Evolutionary conservation across 768 basidiomycete species (phyloP).

Genomic region (Tulasnella sp.): DNA sequence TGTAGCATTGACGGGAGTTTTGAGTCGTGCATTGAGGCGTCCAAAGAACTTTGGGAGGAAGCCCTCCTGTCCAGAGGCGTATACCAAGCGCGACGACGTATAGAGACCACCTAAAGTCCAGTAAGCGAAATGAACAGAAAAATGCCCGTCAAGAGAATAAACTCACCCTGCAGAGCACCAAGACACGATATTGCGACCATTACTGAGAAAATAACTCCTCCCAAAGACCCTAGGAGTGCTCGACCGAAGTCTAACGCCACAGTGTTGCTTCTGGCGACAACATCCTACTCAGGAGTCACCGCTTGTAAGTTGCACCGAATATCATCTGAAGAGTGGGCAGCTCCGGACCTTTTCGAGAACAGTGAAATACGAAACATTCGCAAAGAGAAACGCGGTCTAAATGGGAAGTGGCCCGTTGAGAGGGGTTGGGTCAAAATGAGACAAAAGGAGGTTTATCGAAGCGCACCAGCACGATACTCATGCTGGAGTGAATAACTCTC

Average conservation of each 20-base stretch:
- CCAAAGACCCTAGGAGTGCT: conserved; percentile 72
- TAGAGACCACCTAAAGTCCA: conserved; percentile 53
- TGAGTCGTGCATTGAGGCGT: conserved; percentile 54
- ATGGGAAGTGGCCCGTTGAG: background rate
- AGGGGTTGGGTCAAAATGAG: background rate
- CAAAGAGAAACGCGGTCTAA: conserved; percentile 63
- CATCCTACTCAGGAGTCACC: conserved; percentile 17
- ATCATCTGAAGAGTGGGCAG: background rate
- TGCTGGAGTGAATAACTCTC: conserved; percentile 79
- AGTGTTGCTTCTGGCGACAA: conserved; percentile 70
- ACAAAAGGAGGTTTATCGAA: background rate
- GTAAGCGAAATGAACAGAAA: background rate
- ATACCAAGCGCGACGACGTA: conserved; percentile 75
- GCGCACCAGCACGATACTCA: conserved; percentile 66
- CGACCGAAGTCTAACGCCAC: conserved; percentile 89
- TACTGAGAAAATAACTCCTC: conserved; percentile 75
- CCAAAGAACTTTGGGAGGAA: conserved; percentile 82
- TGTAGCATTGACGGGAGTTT: conserved; percentile 84
- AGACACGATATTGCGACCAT: conserved; percentile 94
- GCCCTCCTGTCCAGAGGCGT: conserved; percentile 76
- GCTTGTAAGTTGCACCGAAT: background rate
- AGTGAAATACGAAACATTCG: conserved; percentile 85
- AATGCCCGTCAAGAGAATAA: background rate
- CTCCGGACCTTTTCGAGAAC: conserved; percentile 67
- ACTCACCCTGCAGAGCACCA: conserved; percentile 77